These are phyloP conservation scores for Agapanthus africanus DNA, from an alignment of 106 monocot species.

Conservation along the genomic window DNA sequence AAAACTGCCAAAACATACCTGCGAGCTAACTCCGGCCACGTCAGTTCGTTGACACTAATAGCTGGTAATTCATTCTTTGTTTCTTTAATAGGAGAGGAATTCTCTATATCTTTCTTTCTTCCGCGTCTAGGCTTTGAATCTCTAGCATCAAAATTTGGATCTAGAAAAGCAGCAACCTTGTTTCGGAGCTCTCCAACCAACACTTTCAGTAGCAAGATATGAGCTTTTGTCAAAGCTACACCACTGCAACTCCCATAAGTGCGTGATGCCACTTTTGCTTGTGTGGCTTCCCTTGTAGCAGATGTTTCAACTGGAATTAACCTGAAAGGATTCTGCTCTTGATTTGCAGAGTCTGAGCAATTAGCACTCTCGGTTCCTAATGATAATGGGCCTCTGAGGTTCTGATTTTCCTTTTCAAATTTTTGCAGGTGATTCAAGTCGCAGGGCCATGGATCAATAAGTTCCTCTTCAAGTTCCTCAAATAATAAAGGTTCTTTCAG, in stretches of 20 bases:
- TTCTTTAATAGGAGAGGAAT: slow-evolving; percentile 19
- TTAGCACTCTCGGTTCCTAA: slow-evolving; percentile 22
- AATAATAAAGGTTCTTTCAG: slow-evolving; percentile 61
- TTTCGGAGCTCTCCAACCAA: slow-evolving; percentile 58
- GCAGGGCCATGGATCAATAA: slow-evolving; percentile 84
- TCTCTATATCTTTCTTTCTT: slow-evolving; percentile 69
- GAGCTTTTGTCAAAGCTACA: slow-evolving; percentile 51
- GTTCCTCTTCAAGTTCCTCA: slow-evolving; percentile 87
- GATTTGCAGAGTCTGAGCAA: slow-evolving; percentile 11
- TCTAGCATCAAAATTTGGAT: slow-evolving; percentile 68
- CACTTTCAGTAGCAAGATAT: slow-evolving; percentile 68
- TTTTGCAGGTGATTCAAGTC: slow-evolving; percentile 17
- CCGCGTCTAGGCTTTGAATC: slow-evolving; percentile 82
- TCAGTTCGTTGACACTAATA: slow-evolving; percentile 59
- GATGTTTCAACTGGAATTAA: slow-evolving; percentile 60
- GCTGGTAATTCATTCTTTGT: slow-evolving; percentile 50
- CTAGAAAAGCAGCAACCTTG: slow-evolving; percentile 59
- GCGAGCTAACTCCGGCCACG: slow-evolving; percentile 94
- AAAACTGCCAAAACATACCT: slow-evolving; percentile 79
- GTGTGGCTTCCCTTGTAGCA: slow-evolving; percentile 44
- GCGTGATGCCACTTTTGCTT: slow-evolving; percentile 41
- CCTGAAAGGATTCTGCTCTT: slow-evolving; percentile 15
- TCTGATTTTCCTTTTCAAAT: slow-evolving; percentile 29
- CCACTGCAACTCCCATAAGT: slow-evolving; percentile 70
- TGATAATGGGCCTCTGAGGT: slow-evolving; percentile 17